Evolutionary conservation across 108 stramenopile genomes (phyloP).

Genomic region (Schizochytrium sp.): DNA sequence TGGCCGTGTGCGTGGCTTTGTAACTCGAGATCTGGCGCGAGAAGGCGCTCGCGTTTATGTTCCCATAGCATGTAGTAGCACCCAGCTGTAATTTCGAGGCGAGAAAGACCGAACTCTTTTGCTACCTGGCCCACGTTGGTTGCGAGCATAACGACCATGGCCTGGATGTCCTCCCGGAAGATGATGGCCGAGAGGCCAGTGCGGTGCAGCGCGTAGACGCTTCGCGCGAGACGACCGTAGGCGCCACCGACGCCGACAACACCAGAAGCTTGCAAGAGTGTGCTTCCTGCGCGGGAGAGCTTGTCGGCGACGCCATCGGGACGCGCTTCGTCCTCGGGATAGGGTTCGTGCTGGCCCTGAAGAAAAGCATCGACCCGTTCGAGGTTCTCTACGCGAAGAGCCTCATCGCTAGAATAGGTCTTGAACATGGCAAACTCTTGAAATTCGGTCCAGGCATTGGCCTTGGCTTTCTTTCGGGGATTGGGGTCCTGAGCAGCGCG

Average conservation of each 20-base stretch:
- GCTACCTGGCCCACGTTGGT: neutral
- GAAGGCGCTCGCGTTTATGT: neutral
- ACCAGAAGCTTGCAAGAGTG: neutral
- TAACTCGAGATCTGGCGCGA: neutral
- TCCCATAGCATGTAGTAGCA: conserved; percentile 17
- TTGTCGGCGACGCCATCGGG: neutral
- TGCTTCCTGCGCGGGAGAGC: neutral
- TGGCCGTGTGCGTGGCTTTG: neutral
- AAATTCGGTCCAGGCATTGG: neutral
- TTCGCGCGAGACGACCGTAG: neutral
- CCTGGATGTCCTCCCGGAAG: conserved; percentile 19
- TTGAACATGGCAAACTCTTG: neutral
- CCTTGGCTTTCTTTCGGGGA: neutral
- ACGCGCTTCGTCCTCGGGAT: neutral
- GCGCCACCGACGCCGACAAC: neutral
- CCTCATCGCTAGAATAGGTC: neutral
- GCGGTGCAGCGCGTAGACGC: neutral
- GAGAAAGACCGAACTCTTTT: neutral
- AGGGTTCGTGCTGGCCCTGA: neutral
- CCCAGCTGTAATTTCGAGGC: neutral
- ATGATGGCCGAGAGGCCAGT: neutral
- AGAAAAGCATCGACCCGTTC: neutral
- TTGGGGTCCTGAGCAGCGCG: neutral
- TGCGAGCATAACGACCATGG: neutral
- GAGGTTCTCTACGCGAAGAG: neutral